Conservation (phyloP, 805 yeast genomes). For the Candida broadrunensis region DNA sequence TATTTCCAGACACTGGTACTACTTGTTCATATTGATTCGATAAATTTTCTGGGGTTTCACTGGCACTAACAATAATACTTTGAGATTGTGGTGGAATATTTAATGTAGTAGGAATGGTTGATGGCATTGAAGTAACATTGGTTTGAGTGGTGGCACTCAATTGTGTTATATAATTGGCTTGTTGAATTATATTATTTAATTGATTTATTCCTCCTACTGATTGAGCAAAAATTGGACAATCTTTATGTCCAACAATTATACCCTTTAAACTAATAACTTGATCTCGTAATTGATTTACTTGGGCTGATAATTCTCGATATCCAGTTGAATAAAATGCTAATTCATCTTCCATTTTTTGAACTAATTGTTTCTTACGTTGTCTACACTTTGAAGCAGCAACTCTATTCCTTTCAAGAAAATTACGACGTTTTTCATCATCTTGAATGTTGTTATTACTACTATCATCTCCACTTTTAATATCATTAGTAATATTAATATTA, state of each 20-base stretch:
- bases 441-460: no score
- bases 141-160: slow-evolving; percentile 18
- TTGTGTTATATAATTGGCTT: slow-evolving; percentile 25
- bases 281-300: slow-evolving; percentile 56
- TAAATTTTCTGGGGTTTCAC: not conserved
- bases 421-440: slow-evolving; percentile 58
- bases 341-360: slow-evolving; percentile 79
- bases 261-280: slow-evolving; percentile 52
- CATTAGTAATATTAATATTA: slow-evolving; percentile 3
- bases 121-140: slow-evolving; percentile 29
- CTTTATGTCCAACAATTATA: slow-evolving; percentile 48
- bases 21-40: not conserved
- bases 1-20: slow-evolving; percentile 2
- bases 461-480: not conserved
- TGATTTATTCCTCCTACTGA: slow-evolving; percentile 47
- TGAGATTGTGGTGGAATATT: slow-evolving; percentile 9
- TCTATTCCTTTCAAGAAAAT: slow-evolving; percentile 83
- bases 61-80: slow-evolving; percentile 1
- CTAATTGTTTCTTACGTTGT: slow-evolving; percentile 87
- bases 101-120: slow-evolving; percentile 39
- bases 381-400: slow-evolving; percentile 96
- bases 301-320: slow-evolving; percentile 60
- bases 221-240: slow-evolving; percentile 39
- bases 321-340: slow-evolving; percentile 66
- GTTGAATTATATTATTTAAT: slow-evolving; percentile 40